These are phyloP conservation scores for Fusarium redolens DNA, from an alignment of 2,329 filamentous ascomycete genomes.

Conservation along the genomic window DNA sequence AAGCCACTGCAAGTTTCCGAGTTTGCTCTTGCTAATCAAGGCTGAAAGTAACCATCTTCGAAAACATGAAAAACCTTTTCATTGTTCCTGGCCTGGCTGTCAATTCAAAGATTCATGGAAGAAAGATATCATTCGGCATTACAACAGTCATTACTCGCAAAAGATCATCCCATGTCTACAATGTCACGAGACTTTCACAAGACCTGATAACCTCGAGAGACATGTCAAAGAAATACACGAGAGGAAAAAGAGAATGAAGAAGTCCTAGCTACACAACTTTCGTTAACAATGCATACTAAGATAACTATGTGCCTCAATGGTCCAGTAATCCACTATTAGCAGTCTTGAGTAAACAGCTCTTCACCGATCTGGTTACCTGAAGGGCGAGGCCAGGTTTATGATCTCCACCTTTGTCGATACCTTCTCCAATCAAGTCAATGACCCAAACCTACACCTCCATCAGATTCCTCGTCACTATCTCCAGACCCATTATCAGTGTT, in stretches of 20 bases:
- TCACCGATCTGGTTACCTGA: background rate
- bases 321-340: background rate
- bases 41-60: slow-evolving; percentile 34
- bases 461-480: slow-evolving; percentile 16
- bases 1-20: background rate
- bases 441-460: slow-evolving; percentile 23
- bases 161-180: background rate
- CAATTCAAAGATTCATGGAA: background rate
- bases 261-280: background rate
- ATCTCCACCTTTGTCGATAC: background rate
- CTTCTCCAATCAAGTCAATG: background rate
- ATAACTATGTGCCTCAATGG: background rate
- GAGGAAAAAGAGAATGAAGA: slow-evolving; percentile 7
- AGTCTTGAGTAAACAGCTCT: background rate
- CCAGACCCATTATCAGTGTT: background rate
- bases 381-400: background rate
- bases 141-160: slow-evolving; percentile 4
- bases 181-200: slow-evolving; percentile 8
- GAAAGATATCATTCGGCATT: slow-evolving; percentile 30
- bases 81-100: slow-evolving; percentile 20
- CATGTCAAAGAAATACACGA: slow-evolving; percentile 14
- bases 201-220: slow-evolving; percentile 9
- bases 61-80: slow-evolving; percentile 29
- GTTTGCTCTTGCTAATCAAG: background rate
- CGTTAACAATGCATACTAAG: background rate